Conservation (phyloP, 208 protist genomes). For the Balamuthia mandrillaris region DNA sequence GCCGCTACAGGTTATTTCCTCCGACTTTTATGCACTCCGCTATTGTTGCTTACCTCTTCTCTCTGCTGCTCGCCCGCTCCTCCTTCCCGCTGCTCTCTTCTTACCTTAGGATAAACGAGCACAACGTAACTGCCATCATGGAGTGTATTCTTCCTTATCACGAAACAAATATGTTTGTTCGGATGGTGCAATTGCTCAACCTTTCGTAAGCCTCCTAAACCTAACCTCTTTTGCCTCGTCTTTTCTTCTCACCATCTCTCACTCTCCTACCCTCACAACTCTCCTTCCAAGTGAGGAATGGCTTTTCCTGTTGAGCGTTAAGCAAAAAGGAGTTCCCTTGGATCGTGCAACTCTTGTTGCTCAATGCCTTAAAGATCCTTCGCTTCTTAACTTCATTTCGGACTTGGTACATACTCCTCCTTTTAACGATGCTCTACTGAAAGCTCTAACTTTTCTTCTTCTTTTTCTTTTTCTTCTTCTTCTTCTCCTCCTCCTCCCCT, state of each 20-base stretch:
- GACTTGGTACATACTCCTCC: constrained; percentile 32
- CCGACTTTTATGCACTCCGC: background rate
- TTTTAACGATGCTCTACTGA: too few species aligned
- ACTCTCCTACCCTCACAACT: background rate
- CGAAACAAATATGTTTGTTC: constrained; percentile 49
- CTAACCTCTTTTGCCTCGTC: too few species aligned
- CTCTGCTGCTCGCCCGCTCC: background rate
- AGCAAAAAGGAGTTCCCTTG: constrained; percentile 10
- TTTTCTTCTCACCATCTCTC: too few species aligned
- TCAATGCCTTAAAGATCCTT: constrained; percentile 17
- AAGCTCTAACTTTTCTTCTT: too few species aligned
- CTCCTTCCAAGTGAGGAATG: constrained; percentile 39
- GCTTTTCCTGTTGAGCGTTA: constrained; percentile 40
- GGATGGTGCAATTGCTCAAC: constrained; percentile 44
- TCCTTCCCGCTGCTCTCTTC: too few species aligned
- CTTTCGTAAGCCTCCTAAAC: constrained; percentile 16
- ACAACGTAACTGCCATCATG: constrained; percentile 48
- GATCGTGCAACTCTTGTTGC: constrained; percentile 31
- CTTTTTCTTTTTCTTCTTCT: background rate
- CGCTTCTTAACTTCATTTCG: constrained; percentile 46
- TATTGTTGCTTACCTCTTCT: background rate
- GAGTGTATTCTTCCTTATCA: constrained; percentile 60
- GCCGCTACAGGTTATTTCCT: constrained; percentile 32
- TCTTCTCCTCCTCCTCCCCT: background rate
- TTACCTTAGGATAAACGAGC: constrained; percentile 25